Evolutionary conservation across 2,329 filamentous ascomycete genomes (phyloP).

Genomic region (Ophioceras dolichostomum): DNA sequence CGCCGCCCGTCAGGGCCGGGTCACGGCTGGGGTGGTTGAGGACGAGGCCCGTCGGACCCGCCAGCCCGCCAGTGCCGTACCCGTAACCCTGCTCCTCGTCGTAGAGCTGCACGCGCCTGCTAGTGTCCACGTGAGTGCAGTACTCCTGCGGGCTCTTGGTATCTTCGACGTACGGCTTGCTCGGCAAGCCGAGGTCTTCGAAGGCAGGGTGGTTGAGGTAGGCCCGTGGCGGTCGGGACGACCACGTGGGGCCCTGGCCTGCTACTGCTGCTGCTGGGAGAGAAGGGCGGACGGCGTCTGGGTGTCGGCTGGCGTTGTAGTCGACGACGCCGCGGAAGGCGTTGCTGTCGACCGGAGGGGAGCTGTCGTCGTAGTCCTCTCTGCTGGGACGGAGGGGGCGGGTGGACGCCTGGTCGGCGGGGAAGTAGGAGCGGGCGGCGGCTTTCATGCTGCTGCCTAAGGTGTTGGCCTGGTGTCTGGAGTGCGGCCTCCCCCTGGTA

Average conservation of each 20-base stretch:
- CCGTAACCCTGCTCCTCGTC: conserved; percentile 4
- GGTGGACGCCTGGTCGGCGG: neutral
- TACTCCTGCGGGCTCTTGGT: neutral
- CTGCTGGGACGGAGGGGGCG: neutral
- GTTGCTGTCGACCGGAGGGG: neutral
- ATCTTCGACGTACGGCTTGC: neutral
- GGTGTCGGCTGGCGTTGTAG: no score
- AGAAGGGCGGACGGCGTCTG: no score
- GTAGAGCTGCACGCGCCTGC: neutral
- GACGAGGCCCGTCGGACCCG: neutral
- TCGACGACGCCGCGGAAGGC: no score
- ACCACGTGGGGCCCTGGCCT: neutral
- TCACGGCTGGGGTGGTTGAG: no score
- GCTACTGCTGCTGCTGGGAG: no score
- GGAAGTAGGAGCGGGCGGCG: neutral
- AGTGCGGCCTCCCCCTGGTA: no score
- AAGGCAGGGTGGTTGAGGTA: conserved; percentile 3
- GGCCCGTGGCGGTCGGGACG: conserved; percentile 1
- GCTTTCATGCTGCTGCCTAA: no score
- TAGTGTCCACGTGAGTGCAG: neutral
- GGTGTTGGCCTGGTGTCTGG: no score
- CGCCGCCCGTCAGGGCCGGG: neutral
- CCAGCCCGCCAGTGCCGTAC: neutral
- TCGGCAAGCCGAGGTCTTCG: neutral
- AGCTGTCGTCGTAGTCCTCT: neutral